A percentile compares a stretch with the other conserved stretches of the same genome.
Conservation (phyloP, 768 basidiomycete genomes). For the Chalciporus chontae region DNA sequence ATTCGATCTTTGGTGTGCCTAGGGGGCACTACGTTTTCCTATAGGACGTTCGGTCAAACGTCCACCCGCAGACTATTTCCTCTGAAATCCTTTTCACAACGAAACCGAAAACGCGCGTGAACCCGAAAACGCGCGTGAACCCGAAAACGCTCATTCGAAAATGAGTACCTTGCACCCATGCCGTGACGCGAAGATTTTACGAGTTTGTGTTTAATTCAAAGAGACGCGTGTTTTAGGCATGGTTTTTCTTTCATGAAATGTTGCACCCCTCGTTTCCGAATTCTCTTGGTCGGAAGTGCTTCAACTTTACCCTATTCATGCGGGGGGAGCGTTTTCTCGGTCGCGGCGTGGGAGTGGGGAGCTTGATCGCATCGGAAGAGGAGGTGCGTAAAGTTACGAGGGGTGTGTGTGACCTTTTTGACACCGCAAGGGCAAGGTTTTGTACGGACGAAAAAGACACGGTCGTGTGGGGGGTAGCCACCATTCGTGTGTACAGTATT, state of each 20-base stretch:
- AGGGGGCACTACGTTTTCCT: too few species aligned
- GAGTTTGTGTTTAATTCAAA: conserved; percentile 6
- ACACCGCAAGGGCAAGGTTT: conserved; percentile 34
- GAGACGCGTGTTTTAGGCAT: conserved; percentile 30
- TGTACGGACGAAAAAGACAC: conserved; percentile 3
- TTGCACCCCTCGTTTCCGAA: conserved; percentile 13
- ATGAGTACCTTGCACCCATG: conserved; percentile 3
- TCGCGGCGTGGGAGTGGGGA: conserved; percentile 16
- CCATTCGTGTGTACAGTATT: conserved; percentile 1
- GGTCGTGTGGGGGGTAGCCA: conserved; percentile 1
- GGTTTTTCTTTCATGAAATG: conserved; percentile 18
- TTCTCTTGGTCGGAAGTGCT: conserved; percentile 20
- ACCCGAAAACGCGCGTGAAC: too few species aligned
- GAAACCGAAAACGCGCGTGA: too few species aligned
- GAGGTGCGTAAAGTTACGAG: neutral
- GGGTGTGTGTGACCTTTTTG: conserved; percentile 21
- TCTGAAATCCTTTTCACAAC: too few species aligned
- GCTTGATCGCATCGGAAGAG: conserved; percentile 18
- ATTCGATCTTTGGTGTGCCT: too few species aligned
- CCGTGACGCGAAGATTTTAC: too few species aligned
- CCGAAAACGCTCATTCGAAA: conserved; percentile 6
- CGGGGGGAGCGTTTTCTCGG: too few species aligned
- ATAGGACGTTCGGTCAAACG: conserved; percentile 79
- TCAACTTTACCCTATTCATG: too few species aligned
- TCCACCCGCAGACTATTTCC: conserved; percentile 84